These are phyloP conservation scores for Solidago caesia DNA, from an alignment of 129 eudicot genomes.

Conservation along the genomic window DNA sequence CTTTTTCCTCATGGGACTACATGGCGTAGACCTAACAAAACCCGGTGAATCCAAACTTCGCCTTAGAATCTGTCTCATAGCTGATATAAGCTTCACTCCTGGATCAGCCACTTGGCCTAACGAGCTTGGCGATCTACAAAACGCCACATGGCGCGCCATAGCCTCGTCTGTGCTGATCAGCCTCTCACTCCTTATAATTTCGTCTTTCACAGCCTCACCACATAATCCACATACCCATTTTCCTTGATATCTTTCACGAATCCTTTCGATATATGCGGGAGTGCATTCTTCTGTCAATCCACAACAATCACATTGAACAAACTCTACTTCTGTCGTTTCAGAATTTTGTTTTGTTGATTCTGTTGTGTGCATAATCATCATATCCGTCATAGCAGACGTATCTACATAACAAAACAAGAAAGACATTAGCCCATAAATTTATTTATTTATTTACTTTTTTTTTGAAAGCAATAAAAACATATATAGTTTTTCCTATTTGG, in stretches of 20 bases:
- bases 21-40: constrained; percentile 53
- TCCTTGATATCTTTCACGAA: constrained; percentile 63
- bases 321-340: constrained; percentile 46
- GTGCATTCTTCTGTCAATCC: constrained; percentile 85
- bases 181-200: constrained; percentile 51
- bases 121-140: constrained; percentile 52
- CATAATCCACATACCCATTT: constrained; percentile 95
- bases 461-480: not conserved
- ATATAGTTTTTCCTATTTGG: not conserved
- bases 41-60: constrained; percentile 67
- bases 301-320: constrained; percentile 68
- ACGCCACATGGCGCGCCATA: constrained; percentile 54
- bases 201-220: constrained; percentile 76
- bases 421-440: not conserved
- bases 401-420: not conserved
- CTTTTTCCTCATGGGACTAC: constrained; percentile 46
- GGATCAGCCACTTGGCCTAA: constrained; percentile 62
- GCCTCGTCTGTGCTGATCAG: constrained; percentile 73
- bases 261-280: constrained; percentile 52
- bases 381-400: constrained; percentile 57
- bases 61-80: constrained; percentile 58
- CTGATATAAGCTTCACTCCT: constrained; percentile 48
- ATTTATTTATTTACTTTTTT: not conserved
- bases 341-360: constrained; percentile 40
- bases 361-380: constrained; percentile 43